Conservation (phyloP, 2,329 filamentous ascomycete species). For the Aspergillus clavatus region DNA sequence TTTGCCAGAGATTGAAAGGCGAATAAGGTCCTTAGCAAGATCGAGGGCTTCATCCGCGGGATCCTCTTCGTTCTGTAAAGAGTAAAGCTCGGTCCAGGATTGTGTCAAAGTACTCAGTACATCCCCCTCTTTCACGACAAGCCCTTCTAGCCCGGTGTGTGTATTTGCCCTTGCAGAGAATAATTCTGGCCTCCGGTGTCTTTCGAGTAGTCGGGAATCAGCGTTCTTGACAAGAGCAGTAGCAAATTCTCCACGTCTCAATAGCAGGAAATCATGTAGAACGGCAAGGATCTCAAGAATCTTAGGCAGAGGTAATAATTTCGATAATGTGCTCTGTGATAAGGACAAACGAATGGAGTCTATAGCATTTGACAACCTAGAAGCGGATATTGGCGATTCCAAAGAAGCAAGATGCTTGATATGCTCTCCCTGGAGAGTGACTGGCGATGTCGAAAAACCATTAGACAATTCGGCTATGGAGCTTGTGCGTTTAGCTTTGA, state of each 20-base stretch:
- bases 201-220: slow-evolving; percentile 69
- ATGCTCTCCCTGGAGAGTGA: slow-evolving; percentile 44
- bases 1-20: slow-evolving; percentile 50
- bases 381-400: slow-evolving; percentile 66
- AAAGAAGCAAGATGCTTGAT: slow-evolving; percentile 61
- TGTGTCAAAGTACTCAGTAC: slow-evolving; percentile 69
- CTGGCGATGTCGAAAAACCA: slow-evolving; percentile 53
- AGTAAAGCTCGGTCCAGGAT: slow-evolving; percentile 75
- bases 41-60: slow-evolving; percentile 69
- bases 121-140: slow-evolving; percentile 81
- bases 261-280: slow-evolving; percentile 78
- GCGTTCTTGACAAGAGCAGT: slow-evolving; percentile 80
- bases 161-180: slow-evolving; percentile 47
- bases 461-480: slow-evolving; percentile 28
- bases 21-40: slow-evolving; percentile 70
- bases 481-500: slow-evolving; percentile 52
- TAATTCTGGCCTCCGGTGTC: slow-evolving; percentile 58
- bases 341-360: slow-evolving; percentile 73
- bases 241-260: slow-evolving; percentile 87
- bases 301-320: slow-evolving; percentile 69
- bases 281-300: slow-evolving; percentile 74
- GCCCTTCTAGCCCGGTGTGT: slow-evolving; percentile 53
- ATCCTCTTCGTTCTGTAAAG: slow-evolving; percentile 73
- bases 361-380: slow-evolving; percentile 66
- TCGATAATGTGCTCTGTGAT: slow-evolving; percentile 77